Conservation (phyloP, 2,329 filamentous ascomycete genomes). For the Colletotrichum higginsianum region DNA sequence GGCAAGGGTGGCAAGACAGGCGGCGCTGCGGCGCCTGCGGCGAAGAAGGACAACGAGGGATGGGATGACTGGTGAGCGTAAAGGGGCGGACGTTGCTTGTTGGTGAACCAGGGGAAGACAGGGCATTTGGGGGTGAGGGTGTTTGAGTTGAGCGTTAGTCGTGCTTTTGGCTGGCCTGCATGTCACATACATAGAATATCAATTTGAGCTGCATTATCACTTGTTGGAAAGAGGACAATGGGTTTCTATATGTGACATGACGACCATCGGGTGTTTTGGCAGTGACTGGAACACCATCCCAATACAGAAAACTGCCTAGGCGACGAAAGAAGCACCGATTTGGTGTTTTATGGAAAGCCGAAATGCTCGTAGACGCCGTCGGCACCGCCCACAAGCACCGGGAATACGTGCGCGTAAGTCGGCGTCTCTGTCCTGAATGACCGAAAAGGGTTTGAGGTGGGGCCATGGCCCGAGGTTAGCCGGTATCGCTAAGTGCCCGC, state of each 20-base stretch:
- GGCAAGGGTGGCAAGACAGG: conserved; percentile 63
- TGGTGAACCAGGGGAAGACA: conserved; percentile 7
- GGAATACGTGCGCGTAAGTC: conserved; percentile 17
- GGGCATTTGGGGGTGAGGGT: conserved; percentile 13
- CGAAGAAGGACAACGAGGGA: conserved; percentile 68
- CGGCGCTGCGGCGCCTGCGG: conserved; percentile 49
- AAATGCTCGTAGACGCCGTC: neutral
- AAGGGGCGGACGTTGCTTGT: neutral
- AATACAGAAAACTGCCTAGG: neutral
- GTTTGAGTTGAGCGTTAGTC: conserved; percentile 39
- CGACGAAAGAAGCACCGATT: neutral
- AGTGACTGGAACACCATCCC: neutral
- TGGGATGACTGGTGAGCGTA: conserved; percentile 75
- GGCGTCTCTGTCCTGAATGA: conserved; percentile 27
- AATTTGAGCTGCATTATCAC: conserved; percentile 23
- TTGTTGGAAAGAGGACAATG: conserved; percentile 13
- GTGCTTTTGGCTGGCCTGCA: conserved; percentile 36
- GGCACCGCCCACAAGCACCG: neutral
- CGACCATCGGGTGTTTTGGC: neutral
- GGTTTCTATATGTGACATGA: neutral
- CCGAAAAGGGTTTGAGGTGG: conserved; percentile 40
- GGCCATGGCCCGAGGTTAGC: conserved; percentile 59
- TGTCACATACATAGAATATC: conserved; percentile 32
- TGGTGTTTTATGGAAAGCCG: conserved; percentile 2
- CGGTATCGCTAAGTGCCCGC: conserved; percentile 48